Evolutionary conservation across 1,139 yeast species (phyloP).

Genomic region (Diutina ranongensis): DNA sequence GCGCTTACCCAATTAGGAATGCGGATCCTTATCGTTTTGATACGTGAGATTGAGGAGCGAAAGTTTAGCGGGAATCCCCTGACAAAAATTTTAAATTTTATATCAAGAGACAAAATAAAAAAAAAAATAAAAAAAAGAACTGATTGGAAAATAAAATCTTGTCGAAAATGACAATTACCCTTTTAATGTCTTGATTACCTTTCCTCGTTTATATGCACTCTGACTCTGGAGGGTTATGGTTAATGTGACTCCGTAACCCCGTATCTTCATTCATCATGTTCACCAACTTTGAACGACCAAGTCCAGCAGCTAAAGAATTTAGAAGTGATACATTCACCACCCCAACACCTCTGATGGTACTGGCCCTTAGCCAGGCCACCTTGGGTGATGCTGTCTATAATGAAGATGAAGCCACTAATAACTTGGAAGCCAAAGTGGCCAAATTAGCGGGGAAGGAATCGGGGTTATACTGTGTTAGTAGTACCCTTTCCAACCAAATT

Average conservation of each 20-base stretch:
- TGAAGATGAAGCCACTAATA: constrained; percentile 26
- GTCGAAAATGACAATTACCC: too few relatives aligned
- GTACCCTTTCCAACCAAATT: constrained; percentile 36
- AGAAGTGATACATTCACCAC: constrained; percentile 38
- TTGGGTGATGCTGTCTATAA: constrained; percentile 34
- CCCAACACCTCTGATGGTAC: constrained; percentile 30
- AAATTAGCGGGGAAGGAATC: constrained; percentile 29
- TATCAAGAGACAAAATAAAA: too few relatives aligned
- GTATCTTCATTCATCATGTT: not conserved
- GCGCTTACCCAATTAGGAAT: not conserved
- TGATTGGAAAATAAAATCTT: too few relatives aligned
- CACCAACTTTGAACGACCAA: not conserved
- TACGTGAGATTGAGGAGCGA: too few relatives aligned
- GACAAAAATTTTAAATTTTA: too few relatives aligned
- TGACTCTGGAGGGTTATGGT: too few relatives aligned
- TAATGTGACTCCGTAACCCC: too few relatives aligned
- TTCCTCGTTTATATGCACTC: too few relatives aligned
- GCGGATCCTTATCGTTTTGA: not conserved
- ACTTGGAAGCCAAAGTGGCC: constrained; percentile 25
- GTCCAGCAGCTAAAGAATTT: constrained; percentile 21
- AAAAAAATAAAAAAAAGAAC: too few relatives aligned
- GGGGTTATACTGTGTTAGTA: constrained; percentile 32
- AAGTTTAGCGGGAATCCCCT: too few relatives aligned
- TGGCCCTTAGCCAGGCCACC: constrained; percentile 10
- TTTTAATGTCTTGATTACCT: too few relatives aligned